Evolutionary conservation across 129 eudicot species (phyloP).

Genomic region (Saussurea involucrata): DNA sequence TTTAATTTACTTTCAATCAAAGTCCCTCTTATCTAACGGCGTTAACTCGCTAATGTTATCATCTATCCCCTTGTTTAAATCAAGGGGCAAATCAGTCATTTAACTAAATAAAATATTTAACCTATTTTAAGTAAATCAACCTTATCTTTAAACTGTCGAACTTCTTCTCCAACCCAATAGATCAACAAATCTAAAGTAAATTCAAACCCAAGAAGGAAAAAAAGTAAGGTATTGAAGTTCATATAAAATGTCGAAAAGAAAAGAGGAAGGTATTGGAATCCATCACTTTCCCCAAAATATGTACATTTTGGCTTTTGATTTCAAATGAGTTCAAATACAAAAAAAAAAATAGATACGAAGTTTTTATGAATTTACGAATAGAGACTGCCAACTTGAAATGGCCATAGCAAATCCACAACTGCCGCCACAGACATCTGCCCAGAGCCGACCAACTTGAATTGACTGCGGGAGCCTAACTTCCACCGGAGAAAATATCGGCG

Average conservation of each 20-base stretch:
- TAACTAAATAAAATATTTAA: too few species aligned
- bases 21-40: too few species aligned
- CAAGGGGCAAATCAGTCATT: too few species aligned
- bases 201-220: neutral
- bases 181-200: neutral
- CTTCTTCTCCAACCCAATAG: neutral
- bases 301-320: conserved; percentile 8
- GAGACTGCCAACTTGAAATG: conserved; percentile 53
- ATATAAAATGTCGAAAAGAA: neutral
- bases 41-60: too few species aligned
- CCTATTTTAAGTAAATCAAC: too few species aligned
- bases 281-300: neutral
- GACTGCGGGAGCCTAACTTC: conserved; percentile 60
- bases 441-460: conserved; percentile 37
- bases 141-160: too few species aligned
- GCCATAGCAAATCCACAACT: conserved; percentile 99
- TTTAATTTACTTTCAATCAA: too few species aligned
- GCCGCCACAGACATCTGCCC: conserved; percentile 95
- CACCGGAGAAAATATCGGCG: conserved; percentile 81
- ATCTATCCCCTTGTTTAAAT: too few species aligned
- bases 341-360: neutral
- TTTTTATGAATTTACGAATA: neutral
- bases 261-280: neutral
- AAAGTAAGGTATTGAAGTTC: neutral
- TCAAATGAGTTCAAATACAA: conserved; percentile 1